Base-by-base conservation (phyloP, 169 alveolate genomes). In the Cryptosporidium baileyi region DNA sequence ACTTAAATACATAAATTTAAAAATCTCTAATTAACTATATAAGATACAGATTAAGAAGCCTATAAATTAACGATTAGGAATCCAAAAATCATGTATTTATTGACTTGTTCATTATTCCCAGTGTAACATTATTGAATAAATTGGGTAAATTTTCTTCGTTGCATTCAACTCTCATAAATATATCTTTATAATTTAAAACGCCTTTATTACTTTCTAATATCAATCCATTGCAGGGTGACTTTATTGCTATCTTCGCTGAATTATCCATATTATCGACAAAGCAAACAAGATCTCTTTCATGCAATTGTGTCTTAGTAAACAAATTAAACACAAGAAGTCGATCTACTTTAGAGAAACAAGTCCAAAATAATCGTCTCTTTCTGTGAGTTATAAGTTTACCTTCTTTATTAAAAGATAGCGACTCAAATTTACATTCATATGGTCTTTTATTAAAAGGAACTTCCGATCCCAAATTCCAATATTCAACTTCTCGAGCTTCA, bases 391-490 rank as follows among this genome's bases (percentile, higher is more conserved):
- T 65, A 5, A 32, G 19, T 28, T 54, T 44, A 15, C 81, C 81
- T 15, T 65, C 51, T 30, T 65, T 65, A 15, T 44, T 54, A 74
- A 54, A 51, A 40, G 67, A 38, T 22, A 67, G 67, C 0, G 65
- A 54, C 9, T 74, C 85, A 36, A 74, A 74, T 38, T 67, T 74
- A 54, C 85, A 74, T 40, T 74, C 85, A 74, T 54, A 74, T 24
- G 85, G 85, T 60, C 67, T 74, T 38, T 74, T 57, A 8, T 67
- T 54, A 30, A 74, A 59, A 17, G 85, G 67, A 22, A 74, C 24
- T 22, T 30, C 67, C 17, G 57, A 17, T 36, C 85, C 85, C 17
- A 74, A 60, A 3, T 44, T 51, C 13, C 38, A 74, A 54, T 32
- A 74, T 22, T 74, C 85, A 15, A 65, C 30, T 51, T 65, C 30